Percentiles rank a stretch among this genome's conserved stretches.
Conservation (phyloP, 305 asterid genomes). For the Solanum hybrid region DNA sequence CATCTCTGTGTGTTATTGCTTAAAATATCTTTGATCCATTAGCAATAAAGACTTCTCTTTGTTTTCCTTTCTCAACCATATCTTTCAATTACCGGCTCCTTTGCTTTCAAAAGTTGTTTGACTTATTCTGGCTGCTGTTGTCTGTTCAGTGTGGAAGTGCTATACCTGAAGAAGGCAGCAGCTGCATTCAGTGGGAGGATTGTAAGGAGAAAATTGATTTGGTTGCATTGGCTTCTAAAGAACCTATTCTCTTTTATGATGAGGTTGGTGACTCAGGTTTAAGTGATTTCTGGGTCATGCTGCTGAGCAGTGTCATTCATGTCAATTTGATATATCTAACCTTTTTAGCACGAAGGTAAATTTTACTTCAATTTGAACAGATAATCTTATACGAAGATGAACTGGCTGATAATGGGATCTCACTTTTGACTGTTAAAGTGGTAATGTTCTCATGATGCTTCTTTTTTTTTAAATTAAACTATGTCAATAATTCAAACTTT, state of each 20-base stretch:
- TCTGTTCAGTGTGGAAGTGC: conserved; percentile 41
- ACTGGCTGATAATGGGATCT: conserved; percentile 88
- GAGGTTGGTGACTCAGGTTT: conserved; percentile 44
- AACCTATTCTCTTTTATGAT: conserved; percentile 90
- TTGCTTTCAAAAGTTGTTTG: neutral
- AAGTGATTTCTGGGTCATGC: conserved; percentile 14
- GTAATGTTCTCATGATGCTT: conserved; percentile 25
- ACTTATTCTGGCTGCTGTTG: conserved; percentile 19
- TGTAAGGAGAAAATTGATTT: conserved; percentile 72
- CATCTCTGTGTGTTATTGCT: neutral
- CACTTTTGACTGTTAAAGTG: conserved; percentile 93
- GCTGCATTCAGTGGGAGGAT: conserved; percentile 58
- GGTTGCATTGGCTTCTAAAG: conserved; percentile 74
- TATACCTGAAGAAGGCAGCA: conserved; percentile 31
- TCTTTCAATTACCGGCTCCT: neutral
- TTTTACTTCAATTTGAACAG: conserved; percentile 28
- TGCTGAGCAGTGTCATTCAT: neutral
- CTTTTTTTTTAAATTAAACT: neutral
- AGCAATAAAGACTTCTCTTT: neutral
- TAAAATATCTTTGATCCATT: neutral
- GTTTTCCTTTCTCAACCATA: neutral
- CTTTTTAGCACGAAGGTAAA: neutral
- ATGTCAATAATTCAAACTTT: neutral
- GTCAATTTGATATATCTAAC: neutral
- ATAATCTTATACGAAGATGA: conserved; percentile 89